phyloP scores from a whole-genome alignment of 2,329 filamentous ascomycete species.

The Domatiomyces globalis region DNA sequence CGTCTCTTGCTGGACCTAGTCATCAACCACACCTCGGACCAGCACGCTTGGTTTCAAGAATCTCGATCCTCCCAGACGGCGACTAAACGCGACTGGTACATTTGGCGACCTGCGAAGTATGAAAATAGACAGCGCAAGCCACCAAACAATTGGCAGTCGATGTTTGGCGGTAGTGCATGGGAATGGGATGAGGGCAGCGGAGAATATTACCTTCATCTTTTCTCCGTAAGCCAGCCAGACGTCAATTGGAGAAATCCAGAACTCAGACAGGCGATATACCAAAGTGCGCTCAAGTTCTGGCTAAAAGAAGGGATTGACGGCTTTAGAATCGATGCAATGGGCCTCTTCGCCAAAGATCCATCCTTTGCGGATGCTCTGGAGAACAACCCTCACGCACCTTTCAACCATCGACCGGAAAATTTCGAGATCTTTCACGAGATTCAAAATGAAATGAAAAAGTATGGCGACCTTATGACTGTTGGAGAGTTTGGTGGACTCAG shows the following conservation, averaged over 20 bases:
- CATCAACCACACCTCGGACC: conserved; percentile 56
- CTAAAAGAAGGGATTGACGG: conserved; percentile 53
- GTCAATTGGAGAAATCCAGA: conserved; percentile 60
- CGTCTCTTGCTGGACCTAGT: conserved; percentile 57
- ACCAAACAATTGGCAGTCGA: conserved; percentile 41
- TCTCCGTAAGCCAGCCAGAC: conserved; percentile 56
- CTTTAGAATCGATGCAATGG: conserved; percentile 52
- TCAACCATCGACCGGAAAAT: conserved; percentile 32
- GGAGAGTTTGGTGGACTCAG: too few species aligned
- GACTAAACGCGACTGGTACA: conserved; percentile 47
- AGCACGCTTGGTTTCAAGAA: conserved; percentile 55
- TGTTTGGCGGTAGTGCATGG: conserved; percentile 20
- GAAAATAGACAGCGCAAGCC: conserved; percentile 41
- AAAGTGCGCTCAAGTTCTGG: conserved; percentile 59
- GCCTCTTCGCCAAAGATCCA: too few species aligned
- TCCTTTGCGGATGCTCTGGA: conserved; percentile 50
- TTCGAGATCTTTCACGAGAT: too few species aligned
- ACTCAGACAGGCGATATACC: conserved; percentile 50
- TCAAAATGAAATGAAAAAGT: too few species aligned
- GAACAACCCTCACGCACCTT: conserved; percentile 33
- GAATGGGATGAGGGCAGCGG: conserved; percentile 29
- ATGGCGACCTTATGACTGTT: too few species aligned
- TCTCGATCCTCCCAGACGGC: conserved; percentile 33
- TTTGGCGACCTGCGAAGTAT: conserved; percentile 47
- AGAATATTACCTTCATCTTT: conserved; percentile 55